A percentile compares a stretch with the other conserved stretches of the same genome.
These are phyloP conservation scores for Solanum lycopersicoides DNA, from an alignment of 257 asterid species.

Conservation along the genomic window DNA sequence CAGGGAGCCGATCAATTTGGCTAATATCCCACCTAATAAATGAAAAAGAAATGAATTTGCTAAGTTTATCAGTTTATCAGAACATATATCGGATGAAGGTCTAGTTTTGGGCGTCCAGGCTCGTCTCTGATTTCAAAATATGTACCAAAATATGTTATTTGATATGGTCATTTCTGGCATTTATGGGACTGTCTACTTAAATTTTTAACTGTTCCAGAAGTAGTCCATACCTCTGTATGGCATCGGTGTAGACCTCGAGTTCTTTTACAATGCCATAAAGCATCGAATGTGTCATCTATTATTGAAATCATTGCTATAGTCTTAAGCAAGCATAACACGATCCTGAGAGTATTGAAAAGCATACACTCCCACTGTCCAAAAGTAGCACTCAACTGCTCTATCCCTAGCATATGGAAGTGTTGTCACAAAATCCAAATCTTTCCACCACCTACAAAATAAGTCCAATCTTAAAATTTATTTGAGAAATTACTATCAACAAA, in stretches of 20 bases:
- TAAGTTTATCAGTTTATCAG: background rate
- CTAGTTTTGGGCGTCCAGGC: background rate
- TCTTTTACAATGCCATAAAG: background rate
- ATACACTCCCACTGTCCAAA: constrained; percentile 9
- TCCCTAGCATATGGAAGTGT: constrained; percentile 12
- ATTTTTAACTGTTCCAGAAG: background rate
- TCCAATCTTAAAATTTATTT: background rate
- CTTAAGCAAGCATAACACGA: background rate
- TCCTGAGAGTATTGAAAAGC: constrained; percentile 1
- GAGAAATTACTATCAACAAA: background rate
- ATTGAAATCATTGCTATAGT: background rate
- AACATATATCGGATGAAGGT: background rate
- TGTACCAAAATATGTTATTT: too few species aligned
- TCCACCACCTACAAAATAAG: background rate
- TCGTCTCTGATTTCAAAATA: background rate
- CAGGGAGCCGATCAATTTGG: background rate
- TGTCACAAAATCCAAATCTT: background rate
- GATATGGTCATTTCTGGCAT: too few species aligned
- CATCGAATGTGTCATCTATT: background rate
- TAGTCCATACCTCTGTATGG: background rate
- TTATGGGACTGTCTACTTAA: too few species aligned
- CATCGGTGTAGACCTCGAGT: background rate
- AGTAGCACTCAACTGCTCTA: constrained; percentile 16
- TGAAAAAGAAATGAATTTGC: background rate
- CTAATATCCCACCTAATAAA: background rate